These are phyloP conservation scores for Peltaster fructicola DNA, from an alignment of 2,329 filamentous ascomycete genomes.

Conservation along the genomic window DNA sequence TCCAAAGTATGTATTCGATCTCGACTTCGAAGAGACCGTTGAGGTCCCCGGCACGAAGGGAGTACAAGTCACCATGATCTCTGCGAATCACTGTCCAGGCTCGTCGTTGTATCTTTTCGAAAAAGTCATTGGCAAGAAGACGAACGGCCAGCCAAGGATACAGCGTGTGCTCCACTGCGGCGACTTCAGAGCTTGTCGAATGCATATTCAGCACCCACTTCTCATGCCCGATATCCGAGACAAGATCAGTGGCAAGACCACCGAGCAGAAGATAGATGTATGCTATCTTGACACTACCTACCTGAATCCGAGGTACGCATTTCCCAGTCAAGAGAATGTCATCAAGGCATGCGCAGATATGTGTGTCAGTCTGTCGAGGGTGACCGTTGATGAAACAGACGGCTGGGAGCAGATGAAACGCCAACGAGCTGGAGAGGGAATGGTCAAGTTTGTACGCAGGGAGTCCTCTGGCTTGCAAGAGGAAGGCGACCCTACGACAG, in stretches of 20 bases:
- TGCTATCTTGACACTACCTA: constrained; percentile 98
- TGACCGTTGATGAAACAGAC: constrained; percentile 39
- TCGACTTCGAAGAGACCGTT: constrained; percentile 67
- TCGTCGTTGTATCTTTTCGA: constrained; percentile 89
- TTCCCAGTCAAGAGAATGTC: constrained; percentile 76
- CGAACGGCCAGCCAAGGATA: constrained; percentile 33
- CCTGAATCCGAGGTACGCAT: constrained; percentile 85
- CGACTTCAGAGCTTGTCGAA: constrained; percentile 80
- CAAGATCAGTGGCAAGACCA: constrained; percentile 48
- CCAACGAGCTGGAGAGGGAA: constrained; percentile 37
- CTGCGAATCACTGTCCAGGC: constrained; percentile 90
- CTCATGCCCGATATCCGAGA: constrained; percentile 61
- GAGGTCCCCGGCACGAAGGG: constrained; percentile 71
- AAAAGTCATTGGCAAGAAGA: constrained; percentile 48
- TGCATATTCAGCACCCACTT: constrained; percentile 66
- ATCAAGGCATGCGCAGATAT: constrained; percentile 75
- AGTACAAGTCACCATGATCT: constrained; percentile 81
- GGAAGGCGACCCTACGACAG: constrained; percentile 18
- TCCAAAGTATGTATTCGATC: constrained; percentile 63
- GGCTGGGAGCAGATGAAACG: constrained; percentile 39
- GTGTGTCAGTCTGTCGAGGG: constrained; percentile 59
- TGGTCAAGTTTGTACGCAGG: constrained; percentile 43
- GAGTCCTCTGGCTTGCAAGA: constrained; percentile 22
- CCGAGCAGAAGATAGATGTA: constrained; percentile 76
- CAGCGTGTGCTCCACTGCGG: constrained; percentile 88